Base-by-base conservation (phyloP, 768 basidiomycete genomes). In the Mycena albidolilacea region DNA sequence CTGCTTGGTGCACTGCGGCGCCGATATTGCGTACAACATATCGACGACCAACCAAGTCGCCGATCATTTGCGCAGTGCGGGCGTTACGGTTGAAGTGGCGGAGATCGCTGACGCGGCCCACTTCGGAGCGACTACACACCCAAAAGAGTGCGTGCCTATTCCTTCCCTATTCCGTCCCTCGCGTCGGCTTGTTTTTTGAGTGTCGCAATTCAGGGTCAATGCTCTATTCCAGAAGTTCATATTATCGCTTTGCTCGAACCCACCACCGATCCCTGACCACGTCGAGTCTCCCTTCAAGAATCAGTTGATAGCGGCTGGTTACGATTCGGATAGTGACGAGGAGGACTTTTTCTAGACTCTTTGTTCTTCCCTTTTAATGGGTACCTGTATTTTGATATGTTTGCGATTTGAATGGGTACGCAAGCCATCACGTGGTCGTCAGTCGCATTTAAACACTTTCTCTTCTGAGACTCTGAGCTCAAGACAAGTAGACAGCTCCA, bases 21-120 rank as follows among this genome's bases (percentile, higher is more conserved):
- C 75, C 71, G 79, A 79, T 58, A 78, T 79, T 71, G 76, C 75
- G 44, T 75, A 69, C 50, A 52, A 48, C 37, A 14, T 77, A 58
- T 61, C 46, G 30, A 37, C 54, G 15, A 70, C 70, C 6, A 30
- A 72, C 7, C 14, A 62, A 52, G 69, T 78, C 52, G 63, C 68
- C 12, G 48, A 68, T 3, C 48, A 30, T 5, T 68, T 77, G 17
- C 61, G 57, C 7, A 35, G 12, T 0, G 71, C 68, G 4, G 76
- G 76, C 8, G 76, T 77, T 21, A 1, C 66, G 1, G 76, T 72
- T 8, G 38, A 61, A n/a, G 55, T 77, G 44, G 37, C 30, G 14
- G 41, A 69, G n/a, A 23, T 77, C 6, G 38, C 50, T 0, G 71
- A 39, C 35, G 76, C 76, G 9, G 68, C 71, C 7, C 76, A 77